Percentiles rank a stretch among this genome's conserved stretches.
These are phyloP conservation scores for Hemileccinum impolitum DNA, from an alignment of 768 basidiomycete genomes.

Conservation along the genomic window DNA sequence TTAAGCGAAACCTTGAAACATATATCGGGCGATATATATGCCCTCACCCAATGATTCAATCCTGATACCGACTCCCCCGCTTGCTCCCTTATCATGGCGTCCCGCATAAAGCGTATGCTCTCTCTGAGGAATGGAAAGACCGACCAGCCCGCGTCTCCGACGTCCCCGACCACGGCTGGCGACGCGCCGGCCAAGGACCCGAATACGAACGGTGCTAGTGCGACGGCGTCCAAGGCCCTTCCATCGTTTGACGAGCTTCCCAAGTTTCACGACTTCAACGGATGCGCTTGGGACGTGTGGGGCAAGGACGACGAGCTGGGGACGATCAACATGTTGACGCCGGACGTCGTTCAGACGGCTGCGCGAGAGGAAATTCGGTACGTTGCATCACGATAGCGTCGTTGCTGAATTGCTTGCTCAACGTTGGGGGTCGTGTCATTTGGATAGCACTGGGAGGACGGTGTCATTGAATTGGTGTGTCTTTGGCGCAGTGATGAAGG, in stretches of 20 bases:
- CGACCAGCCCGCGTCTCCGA: slow-evolving; percentile 1
- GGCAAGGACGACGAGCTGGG: slow-evolving; percentile 63
- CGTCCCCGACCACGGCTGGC: not conserved
- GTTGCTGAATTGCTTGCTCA: not conserved
- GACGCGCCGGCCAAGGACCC: not conserved
- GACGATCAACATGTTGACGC: slow-evolving; percentile 63
- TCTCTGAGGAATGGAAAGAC: slow-evolving; percentile 9
- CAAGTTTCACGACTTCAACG: slow-evolving; percentile 39
- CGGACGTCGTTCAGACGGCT: slow-evolving; percentile 55
- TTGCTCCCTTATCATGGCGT: not conserved
- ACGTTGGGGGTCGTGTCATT: not conserved
- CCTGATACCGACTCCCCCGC: not conserved
- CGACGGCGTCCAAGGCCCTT: slow-evolving; percentile 22
- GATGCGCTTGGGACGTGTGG: slow-evolving; percentile 72
- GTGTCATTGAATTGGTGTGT: slow-evolving; percentile 63
- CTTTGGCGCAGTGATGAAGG: not conserved
- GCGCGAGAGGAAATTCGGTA: slow-evolving; percentile 57
- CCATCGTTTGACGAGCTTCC: slow-evolving; percentile 50
- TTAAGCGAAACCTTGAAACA: not conserved
- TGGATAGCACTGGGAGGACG: slow-evolving; percentile 45
- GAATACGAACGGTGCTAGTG: not conserved
- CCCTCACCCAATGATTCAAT: too few species aligned
- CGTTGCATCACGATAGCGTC: slow-evolving; percentile 20
- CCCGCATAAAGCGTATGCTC: slow-evolving; percentile 11
- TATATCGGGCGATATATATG: too few species aligned